These are phyloP conservation scores for Zasmidium angulare DNA, from an alignment of 2,329 filamentous ascomycete species.

Conservation along the genomic window DNA sequence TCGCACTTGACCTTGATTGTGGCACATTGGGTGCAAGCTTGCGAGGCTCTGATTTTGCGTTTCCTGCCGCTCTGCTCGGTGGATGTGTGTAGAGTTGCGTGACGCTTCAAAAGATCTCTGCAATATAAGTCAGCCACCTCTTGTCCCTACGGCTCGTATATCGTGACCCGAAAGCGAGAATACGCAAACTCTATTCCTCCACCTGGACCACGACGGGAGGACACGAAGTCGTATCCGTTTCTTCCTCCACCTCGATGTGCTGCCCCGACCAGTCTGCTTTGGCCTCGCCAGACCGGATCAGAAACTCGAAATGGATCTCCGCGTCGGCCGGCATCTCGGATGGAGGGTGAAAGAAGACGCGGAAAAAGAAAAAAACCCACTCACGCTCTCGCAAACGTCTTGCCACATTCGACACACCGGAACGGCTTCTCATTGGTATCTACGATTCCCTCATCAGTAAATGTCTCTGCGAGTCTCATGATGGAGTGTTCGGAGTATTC, in stretches of 20 bases:
- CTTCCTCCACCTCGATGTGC: no score
- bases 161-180: neutral
- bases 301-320: no score
- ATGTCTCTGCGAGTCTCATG: no score
- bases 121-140: neutral
- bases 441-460: no score
- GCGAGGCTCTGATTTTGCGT: constrained; percentile 22
- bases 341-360: constrained; percentile 3
- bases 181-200: neutral
- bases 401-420: constrained; percentile 18
- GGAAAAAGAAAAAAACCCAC: constrained; percentile 1
- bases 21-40: constrained; percentile 22
- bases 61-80: constrained; percentile 23
- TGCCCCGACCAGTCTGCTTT: no score
- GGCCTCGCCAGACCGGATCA: no score
- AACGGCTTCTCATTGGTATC: constrained; percentile 26
- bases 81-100: constrained; percentile 18
- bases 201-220: neutral
- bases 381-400: constrained; percentile 24
- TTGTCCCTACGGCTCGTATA: no score
- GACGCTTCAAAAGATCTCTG: constrained; percentile 22
- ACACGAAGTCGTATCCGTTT: neutral
- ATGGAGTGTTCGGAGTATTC: no score
- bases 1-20: constrained; percentile 25
- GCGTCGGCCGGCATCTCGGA: neutral